A percentile compares a stretch with the other conserved stretches of the same genome.
Conservation (phyloP, 805 yeast species). For the Suhomyces prunicola region DNA sequence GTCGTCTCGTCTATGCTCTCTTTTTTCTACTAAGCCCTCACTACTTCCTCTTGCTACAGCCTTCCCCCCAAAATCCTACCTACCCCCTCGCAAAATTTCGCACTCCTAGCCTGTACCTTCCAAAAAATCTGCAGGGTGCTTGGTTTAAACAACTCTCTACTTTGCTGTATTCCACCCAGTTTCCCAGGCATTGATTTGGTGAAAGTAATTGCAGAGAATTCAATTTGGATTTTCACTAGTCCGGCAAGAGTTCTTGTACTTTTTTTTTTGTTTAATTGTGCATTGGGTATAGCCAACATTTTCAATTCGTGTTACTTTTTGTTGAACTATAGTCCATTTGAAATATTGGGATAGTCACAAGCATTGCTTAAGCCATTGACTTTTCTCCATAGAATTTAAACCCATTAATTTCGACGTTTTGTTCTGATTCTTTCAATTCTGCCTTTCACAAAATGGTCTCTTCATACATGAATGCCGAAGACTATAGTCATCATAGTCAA, state of each 20-base stretch:
- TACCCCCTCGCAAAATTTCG: slow-evolving; percentile 1
- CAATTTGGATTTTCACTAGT: background rate
- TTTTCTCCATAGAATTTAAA: background rate
- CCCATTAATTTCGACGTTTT: background rate
- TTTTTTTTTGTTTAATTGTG: background rate
- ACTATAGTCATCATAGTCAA: background rate
- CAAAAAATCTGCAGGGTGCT: background rate
- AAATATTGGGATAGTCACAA: background rate
- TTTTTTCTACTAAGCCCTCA: background rate
- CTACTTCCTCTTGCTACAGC: background rate
- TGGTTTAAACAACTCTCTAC: background rate
- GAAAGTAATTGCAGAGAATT: background rate
- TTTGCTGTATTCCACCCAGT: background rate
- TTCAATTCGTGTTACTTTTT: background rate
- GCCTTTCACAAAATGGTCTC: background rate
- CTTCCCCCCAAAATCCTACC: background rate
- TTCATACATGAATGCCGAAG: background rate
- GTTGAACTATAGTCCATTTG: background rate
- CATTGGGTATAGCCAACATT: background rate
- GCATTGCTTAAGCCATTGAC: background rate
- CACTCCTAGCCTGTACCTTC: background rate
- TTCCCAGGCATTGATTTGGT: background rate
- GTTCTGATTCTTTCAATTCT: background rate
- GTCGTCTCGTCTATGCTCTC: background rate
- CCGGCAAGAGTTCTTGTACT: background rate